Percentiles rank a stretch among this genome's conserved stretches.
Conservation (phyloP, 257 asterid species). For the Capsicum baccatum region DNA sequence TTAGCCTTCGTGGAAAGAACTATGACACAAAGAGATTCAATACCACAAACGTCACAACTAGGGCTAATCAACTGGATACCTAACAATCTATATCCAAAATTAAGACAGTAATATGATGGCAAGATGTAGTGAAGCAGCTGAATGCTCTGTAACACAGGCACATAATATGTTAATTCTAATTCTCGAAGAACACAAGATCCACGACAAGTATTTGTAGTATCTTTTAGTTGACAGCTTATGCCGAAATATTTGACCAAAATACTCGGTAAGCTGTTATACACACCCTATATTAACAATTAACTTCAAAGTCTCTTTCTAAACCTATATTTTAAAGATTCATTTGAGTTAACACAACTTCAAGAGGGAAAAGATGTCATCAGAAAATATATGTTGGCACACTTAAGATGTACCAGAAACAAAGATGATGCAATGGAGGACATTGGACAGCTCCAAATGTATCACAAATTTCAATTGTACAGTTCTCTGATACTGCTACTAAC, state of each 20-base stretch:
- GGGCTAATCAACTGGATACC: not conserved
- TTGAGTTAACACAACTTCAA: not conserved
- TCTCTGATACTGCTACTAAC: not conserved
- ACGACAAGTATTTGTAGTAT: not conserved
- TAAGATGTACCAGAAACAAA: not conserved
- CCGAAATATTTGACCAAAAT: not conserved
- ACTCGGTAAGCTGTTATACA: not conserved
- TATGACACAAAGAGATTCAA: not conserved
- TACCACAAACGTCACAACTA: not conserved
- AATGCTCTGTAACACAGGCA: not conserved
- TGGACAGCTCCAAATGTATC: constrained; percentile 21
- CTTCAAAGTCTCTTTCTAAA: not conserved
- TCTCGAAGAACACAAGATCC: not conserved
- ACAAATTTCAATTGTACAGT: not conserved
- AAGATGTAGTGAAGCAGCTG: not conserved
- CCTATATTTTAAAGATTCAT: not conserved
- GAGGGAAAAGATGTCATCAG: not conserved
- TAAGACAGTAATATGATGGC: not conserved
- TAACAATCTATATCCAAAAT: not conserved
- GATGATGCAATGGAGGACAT: constrained; percentile 1
- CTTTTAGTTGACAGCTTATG: constrained; percentile 5
- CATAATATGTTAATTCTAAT: not conserved
- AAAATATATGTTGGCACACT: not conserved
- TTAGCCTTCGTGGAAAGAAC: not conserved
- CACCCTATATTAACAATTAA: not conserved